Percentiles rank a stretch among this genome's conserved stretches.
These are phyloP conservation scores for Russula sp. DNA, from an alignment of 768 basidiomycete species.

Conservation along the genomic window DNA sequence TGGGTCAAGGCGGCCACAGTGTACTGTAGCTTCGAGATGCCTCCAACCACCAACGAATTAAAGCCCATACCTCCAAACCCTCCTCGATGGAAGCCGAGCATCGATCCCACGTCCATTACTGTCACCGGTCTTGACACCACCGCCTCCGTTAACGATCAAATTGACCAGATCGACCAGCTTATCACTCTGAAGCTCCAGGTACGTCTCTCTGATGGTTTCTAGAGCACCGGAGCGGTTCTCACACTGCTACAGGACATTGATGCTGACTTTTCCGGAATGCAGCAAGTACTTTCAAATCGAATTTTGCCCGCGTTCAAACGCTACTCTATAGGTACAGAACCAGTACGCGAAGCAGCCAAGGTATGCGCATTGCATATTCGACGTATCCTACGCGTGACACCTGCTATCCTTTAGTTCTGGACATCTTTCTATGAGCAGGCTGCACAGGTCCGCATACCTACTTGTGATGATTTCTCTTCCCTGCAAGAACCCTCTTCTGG, in stretches of 20 bases:
- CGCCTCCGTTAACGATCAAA: constrained; percentile 71
- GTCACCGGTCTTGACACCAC: constrained; percentile 68
- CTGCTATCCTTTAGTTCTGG: constrained; percentile 66
- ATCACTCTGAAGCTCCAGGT: constrained; percentile 91
- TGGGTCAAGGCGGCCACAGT: neutral
- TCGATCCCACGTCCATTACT: constrained; percentile 56
- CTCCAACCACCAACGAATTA: constrained; percentile 19
- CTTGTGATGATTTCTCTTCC: constrained; percentile 54
- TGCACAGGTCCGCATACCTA: constrained; percentile 79
- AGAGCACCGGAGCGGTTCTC: neutral
- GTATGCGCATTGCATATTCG: constrained; percentile 34
- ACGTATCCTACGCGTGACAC: neutral
- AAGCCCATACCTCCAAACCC: constrained; percentile 54
- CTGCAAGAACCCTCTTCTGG: constrained; percentile 26
- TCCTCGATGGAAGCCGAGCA: constrained; percentile 59
- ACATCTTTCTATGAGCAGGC: constrained; percentile 93
- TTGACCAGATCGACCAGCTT: constrained; percentile 93
- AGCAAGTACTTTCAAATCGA: constrained; percentile 72
- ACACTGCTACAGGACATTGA: constrained; percentile 65
- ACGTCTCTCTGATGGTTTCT: constrained; percentile 16
- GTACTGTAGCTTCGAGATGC: neutral
- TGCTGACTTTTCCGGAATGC: constrained; percentile 87
- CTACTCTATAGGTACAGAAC: constrained; percentile 81
- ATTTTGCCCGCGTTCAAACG: constrained; percentile 86
- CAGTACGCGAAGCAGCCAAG: constrained; percentile 86